Conservation (phyloP, 2,329 filamentous ascomycete genomes). For the Xylariaceae sp. region DNA sequence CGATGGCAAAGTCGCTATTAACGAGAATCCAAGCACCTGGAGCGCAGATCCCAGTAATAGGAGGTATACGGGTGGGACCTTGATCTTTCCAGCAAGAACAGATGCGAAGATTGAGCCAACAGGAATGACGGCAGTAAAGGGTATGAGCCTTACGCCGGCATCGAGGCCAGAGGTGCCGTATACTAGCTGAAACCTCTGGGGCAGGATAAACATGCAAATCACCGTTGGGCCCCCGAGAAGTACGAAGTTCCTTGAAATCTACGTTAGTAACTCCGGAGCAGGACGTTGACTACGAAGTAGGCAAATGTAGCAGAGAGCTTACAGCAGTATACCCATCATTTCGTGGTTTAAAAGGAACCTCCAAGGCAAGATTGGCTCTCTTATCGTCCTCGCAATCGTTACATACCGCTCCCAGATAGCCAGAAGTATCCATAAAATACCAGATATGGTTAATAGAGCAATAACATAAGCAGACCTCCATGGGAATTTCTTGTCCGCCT, state of each 20-base stretch:
- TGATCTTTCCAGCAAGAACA: slow-evolving; percentile 10
- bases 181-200: slow-evolving; percentile 32
- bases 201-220: slow-evolving; percentile 26
- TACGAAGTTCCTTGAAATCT: slow-evolving; percentile 20
- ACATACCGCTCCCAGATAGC: slow-evolving; percentile 31
- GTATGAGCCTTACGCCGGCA: slow-evolving; percentile 31
- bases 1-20: slow-evolving; percentile 20
- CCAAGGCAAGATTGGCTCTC: slow-evolving; percentile 34
- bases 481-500: slow-evolving; percentile 29
- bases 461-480: slow-evolving; percentile 37
- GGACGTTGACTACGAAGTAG: no score
- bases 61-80: slow-evolving; percentile 23
- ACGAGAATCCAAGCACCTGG: slow-evolving; percentile 24
- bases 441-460: slow-evolving; percentile 26
- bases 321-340: slow-evolving; percentile 34
- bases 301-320: background rate
- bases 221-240: slow-evolving; percentile 22
- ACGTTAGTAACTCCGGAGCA: slow-evolving; percentile 13
- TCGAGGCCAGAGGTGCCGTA: slow-evolving; percentile 28
- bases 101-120: slow-evolving; percentile 22
- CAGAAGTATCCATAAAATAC: slow-evolving; percentile 27
- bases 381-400: slow-evolving; percentile 12
- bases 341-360: slow-evolving; percentile 28
- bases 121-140: slow-evolving; percentile 24
- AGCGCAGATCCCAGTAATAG: slow-evolving; percentile 21